Conservation (phyloP, 2,329 filamentous ascomycete species). For the Emmonsiellopsis sp. region DNA sequence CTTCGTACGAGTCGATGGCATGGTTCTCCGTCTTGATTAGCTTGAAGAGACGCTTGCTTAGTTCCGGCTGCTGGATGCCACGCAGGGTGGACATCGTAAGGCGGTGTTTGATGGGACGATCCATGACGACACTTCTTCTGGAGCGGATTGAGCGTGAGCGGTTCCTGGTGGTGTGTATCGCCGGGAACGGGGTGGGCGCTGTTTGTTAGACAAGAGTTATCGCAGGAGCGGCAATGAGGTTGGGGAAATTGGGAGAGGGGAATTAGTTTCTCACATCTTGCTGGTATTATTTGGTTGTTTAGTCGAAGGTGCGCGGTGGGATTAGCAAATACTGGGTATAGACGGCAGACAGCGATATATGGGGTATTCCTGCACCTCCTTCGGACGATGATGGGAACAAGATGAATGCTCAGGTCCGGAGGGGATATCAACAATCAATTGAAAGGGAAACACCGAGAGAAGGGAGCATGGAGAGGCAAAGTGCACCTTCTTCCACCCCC, state of each 20-base stretch:
- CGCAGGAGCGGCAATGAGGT: not conserved
- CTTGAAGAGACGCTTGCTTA: slow-evolving; percentile 78
- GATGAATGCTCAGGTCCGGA: no score
- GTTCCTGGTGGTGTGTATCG: slow-evolving; percentile 24
- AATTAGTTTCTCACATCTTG: not conserved
- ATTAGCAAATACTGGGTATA: not conserved
- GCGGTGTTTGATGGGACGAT: slow-evolving; percentile 48
- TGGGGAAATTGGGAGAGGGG: not conserved
- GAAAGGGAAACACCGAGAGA: no score
- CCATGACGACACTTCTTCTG: slow-evolving; percentile 15
- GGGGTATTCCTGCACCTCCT: no score
- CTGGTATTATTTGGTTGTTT: not conserved
- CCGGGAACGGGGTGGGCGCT: not conserved
- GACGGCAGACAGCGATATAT: not conserved
- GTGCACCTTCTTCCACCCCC: no score
- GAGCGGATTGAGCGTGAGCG: slow-evolving; percentile 31
- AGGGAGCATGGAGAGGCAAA: no score
- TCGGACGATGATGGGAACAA: no score
- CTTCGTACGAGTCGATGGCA: slow-evolving; percentile 73
- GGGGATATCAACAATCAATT: no score
- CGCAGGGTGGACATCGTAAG: slow-evolving; percentile 84
- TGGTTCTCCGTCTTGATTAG: slow-evolving; percentile 94
- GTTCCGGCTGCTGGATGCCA: slow-evolving; percentile 73
- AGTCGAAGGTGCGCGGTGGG: no score
- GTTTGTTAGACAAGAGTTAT: not conserved